Percentiles rank a stretch among this genome's conserved stretches.
phyloP scores from a whole-genome alignment of 2,329 filamentous ascomycete species.

The Fusarium palustre region DNA sequence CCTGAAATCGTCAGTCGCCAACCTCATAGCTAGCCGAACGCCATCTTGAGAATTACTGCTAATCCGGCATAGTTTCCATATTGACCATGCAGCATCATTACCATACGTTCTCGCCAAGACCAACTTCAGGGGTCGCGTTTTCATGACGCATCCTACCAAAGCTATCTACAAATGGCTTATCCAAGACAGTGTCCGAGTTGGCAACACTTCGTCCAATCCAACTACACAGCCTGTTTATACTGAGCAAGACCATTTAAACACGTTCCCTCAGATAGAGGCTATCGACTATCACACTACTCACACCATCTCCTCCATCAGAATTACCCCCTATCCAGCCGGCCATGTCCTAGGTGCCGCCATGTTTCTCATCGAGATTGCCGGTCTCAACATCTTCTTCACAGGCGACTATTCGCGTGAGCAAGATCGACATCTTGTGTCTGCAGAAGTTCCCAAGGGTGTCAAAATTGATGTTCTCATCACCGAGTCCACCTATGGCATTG shows the following conservation, averaged over 20 bases:
- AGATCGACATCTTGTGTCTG: conserved; percentile 94
- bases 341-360: conserved; percentile 99
- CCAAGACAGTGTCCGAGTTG: conserved; percentile 93
- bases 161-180: conserved; percentile 99
- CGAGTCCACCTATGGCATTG: conserved; percentile 96
- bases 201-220: conserved; percentile 73
- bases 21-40: conserved; percentile 23
- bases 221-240: conserved; percentile 86
- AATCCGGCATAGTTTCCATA: conserved; percentile 80
- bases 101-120: conserved; percentile 98
- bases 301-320: conserved; percentile 94
- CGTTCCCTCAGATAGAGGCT: conserved; percentile 93
- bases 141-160: conserved; percentile 99
- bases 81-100: conserved; percentile 98
- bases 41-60: conserved; percentile 39
- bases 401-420: conserved; percentile 97
- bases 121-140: conserved; percentile 95
- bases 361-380: conserved; percentile 97
- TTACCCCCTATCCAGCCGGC: conserved; percentile 95
- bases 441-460: conserved; percentile 86
- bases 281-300: conserved; percentile 99
- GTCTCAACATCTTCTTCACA: conserved; percentile 96
- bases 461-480: conserved; percentile 98
- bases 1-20: conserved; percentile 33
- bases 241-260: conserved; percentile 93